Evolutionary conservation across 83 land plant genomes (phyloP).

Genomic region (Larix sibirica): DNA sequence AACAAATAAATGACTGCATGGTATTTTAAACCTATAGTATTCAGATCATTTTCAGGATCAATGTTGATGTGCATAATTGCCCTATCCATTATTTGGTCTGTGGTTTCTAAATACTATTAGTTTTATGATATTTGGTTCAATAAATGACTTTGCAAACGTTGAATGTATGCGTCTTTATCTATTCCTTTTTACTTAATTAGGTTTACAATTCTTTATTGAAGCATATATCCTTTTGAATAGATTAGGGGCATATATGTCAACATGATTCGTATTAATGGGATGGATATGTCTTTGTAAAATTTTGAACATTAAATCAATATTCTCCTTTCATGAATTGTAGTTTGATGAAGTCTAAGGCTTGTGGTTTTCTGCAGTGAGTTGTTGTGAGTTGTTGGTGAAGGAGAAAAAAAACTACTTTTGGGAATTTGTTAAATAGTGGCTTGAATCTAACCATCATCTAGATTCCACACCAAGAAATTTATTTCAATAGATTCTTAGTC

Average conservation of each 20-base stretch:
- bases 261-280: not conserved
- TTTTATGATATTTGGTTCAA: not conserved
- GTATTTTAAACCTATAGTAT: too few species aligned
- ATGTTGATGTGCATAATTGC: too few species aligned
- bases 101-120: not conserved
- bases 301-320: not conserved
- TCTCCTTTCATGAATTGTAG: not conserved
- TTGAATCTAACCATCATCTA: conserved; percentile 27
- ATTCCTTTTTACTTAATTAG: not conserved
- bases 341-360: not conserved
- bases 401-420: conserved; percentile 71
- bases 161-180: not conserved
- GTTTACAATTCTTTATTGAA: not conserved
- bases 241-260: not conserved
- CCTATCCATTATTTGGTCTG: not conserved
- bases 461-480: conserved; percentile 56
- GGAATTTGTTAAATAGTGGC: conserved; percentile 80
- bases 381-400: conserved; percentile 85
- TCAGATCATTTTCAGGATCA: too few species aligned
- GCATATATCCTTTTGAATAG: not conserved
- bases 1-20: too few species aligned
- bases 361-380: conserved; percentile 63
- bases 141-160: not conserved
- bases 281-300: not conserved
- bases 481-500: conserved; percentile 52